phyloP scores from a whole-genome alignment of 306 rosid genomes.

The Notholithocarpus densiflorus region DNA sequence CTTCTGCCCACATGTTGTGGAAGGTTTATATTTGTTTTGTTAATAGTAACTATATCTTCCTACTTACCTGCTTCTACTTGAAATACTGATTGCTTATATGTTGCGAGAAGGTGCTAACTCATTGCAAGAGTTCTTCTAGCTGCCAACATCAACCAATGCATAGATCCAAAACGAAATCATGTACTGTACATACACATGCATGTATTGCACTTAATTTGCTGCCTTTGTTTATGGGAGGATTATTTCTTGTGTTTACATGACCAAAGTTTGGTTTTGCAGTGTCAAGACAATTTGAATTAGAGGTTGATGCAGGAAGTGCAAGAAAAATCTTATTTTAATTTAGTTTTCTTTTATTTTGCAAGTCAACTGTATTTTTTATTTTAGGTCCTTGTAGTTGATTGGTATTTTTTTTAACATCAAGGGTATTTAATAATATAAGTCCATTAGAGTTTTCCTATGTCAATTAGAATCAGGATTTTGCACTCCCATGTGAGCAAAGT shows the following conservation, averaged over 20 bases:
- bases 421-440: too few species aligned
- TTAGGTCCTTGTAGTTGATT: too few species aligned
- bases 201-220: background rate
- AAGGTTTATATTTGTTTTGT: constrained; percentile 45
- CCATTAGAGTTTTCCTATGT: too few species aligned
- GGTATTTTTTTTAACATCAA: too few species aligned
- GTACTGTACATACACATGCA: background rate
- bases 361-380: too few species aligned
- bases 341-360: too few species aligned
- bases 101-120: background rate
- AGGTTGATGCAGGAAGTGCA: background rate
- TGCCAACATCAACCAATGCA: background rate
- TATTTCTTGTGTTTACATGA: background rate
- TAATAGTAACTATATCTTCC: constrained; percentile 1
- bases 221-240: background rate
- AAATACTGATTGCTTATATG: background rate
- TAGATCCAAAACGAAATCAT: constrained; percentile 4
- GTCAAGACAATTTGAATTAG: background rate
- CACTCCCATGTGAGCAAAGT: too few species aligned
- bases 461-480: too few species aligned
- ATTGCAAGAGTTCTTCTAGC: background rate
- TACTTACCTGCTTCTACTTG: constrained; percentile 11
- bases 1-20: constrained; percentile 71
- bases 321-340: too few species aligned
- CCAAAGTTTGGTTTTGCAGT: background rate